Conservation (phyloP, 1,139 yeast genomes). For the Taphrina deformans region DNA sequence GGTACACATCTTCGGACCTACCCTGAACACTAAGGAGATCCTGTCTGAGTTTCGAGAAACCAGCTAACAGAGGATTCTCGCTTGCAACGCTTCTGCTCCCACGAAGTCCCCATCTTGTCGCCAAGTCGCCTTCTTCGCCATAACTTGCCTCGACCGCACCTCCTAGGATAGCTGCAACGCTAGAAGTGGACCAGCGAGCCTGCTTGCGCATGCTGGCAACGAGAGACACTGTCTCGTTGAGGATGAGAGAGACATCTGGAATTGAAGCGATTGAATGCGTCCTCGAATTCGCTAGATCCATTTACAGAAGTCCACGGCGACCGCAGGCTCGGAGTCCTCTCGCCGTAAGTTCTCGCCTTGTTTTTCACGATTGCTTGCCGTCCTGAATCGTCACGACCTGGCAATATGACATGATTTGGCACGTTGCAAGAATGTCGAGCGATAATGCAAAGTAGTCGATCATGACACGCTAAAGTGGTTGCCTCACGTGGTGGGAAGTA, state of each 20-base stretch:
- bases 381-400: too few relatives aligned
- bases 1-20: background rate
- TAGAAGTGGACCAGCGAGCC: conserved; percentile 76
- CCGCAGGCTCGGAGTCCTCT: too few relatives aligned
- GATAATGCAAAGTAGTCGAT: background rate
- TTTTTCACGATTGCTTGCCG: too few relatives aligned
- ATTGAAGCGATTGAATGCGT: conserved; percentile 47
- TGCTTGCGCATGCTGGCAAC: conserved; percentile 90
- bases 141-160: conserved; percentile 50
- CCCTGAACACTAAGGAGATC: conserved; percentile 60
- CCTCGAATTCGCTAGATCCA: background rate
- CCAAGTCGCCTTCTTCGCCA: conserved; percentile 46
- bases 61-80: conserved; percentile 70
- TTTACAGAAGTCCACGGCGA: background rate
- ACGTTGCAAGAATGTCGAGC: background rate
- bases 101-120: conserved; percentile 43
- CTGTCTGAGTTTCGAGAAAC: conserved; percentile 74
- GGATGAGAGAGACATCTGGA: conserved; percentile 80
- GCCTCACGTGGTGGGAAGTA: background rate
- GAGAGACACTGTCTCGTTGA: conserved; percentile 82
- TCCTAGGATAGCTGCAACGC: conserved; percentile 84
- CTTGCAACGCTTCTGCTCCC: conserved; percentile 38
- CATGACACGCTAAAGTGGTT: background rate
- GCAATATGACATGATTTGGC: background rate
- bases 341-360: too few relatives aligned